Conservation (phyloP, 441 rosid species). For the Brassica hybrid region DNA sequence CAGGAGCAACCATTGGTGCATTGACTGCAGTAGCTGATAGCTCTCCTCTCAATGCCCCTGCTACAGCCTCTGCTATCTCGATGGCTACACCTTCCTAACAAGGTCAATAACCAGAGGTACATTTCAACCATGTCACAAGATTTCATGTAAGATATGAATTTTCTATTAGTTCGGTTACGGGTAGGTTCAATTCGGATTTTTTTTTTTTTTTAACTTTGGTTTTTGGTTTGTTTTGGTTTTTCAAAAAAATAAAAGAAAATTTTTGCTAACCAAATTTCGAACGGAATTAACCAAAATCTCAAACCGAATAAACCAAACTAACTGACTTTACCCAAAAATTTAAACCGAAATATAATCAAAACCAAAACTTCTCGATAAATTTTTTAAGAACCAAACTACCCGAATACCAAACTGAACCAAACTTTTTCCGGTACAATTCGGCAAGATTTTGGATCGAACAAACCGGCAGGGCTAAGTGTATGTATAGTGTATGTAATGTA, state of each 20-base stretch:
- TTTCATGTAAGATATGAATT: not conserved
- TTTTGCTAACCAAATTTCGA: too few species aligned
- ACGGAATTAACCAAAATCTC: not conserved
- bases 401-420: not conserved
- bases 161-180: not conserved
- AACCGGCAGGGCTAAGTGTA: not conserved
- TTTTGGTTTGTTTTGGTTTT: not conserved
- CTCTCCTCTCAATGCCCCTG: constrained; percentile 72
- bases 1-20: constrained; percentile 73
- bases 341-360: not conserved
- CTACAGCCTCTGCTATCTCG: constrained; percentile 76
- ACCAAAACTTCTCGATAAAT: not conserved
- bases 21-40: constrained; percentile 73
- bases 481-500: constrained; percentile 14
- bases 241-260: not conserved
- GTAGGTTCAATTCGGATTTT: not conserved
- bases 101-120: constrained; percentile 11
- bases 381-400: not conserved
- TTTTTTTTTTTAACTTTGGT: too few species aligned
- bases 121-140: not conserved
- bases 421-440: not conserved
- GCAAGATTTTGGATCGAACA: not conserved
- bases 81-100: constrained; percentile 74
- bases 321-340: too few species aligned
- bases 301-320: not conserved